Evolutionary conservation across 345 rosid species (phyloP), one percentile per base, ranked within the genome.

Genomic region (Aethionema arabicum): DNA sequence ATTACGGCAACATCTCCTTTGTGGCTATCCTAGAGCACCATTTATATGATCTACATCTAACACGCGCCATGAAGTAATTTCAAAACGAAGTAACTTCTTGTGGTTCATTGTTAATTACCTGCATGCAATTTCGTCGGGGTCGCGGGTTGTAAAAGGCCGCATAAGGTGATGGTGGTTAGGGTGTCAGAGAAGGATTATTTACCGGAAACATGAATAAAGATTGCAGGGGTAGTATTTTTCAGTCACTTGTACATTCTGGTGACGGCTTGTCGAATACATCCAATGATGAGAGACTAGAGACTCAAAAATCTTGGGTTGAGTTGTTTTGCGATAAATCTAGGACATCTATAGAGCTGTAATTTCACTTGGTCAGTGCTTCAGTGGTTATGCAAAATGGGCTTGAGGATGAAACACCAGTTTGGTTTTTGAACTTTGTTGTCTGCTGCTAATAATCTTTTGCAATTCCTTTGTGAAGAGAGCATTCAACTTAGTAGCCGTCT

Each of bases 401-500:
- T 40, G 44, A 40, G n/a, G 51, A 39, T 29, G 21, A 49, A 42
- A 9, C 33, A 7, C 9, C 32, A 5, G 13, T 13, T 13, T 48
- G 1, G 31, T 21, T 32, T 68, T 54, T 38, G 1, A 68, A 31
- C 11, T 42, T 45, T 61, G 11, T 15, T 30, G 32, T 31, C 36
- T 68, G 13, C 36, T 68, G 13, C 53, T 50, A 12, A 27, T 21
- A 12, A 0, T 12, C 61, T 52, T 72, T 61, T 48, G 41, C 32
- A 32, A 44, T 51, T 66, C 27, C 14, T 21, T 53, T 44, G n/a
- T 59, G 66, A 65, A 71, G 74, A 66, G 56, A 61, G 52, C 47
- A 58, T 67, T 72, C 65, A 9, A 57, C 63, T 63, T 72, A 67
- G 65, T 69, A 68, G 16, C 68, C 36, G 44, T 70, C 68, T 21